Conservation (phyloP, 75 land plant species). For the Pseudotsuga menziesii region DNA sequence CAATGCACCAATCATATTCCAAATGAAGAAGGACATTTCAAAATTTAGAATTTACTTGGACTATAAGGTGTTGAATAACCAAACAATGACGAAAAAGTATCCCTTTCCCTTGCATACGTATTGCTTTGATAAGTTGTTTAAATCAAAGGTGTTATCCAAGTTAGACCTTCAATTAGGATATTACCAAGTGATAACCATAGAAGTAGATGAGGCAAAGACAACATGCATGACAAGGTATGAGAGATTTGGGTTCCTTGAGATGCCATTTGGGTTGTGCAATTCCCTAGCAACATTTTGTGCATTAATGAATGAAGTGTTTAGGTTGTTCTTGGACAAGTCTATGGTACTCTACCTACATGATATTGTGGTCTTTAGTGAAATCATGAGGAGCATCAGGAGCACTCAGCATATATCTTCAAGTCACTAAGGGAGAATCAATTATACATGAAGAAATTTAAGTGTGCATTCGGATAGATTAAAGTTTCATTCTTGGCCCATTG, state of each 20-base stretch:
- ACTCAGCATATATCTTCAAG: not conserved
- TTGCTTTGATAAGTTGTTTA: constrained; percentile 3
- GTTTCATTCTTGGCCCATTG: not conserved
- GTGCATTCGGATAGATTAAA: not conserved
- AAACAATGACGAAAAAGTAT: constrained; percentile 10
- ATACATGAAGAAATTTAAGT: not conserved
- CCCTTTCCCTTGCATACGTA: not conserved
- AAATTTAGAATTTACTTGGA: not conserved
- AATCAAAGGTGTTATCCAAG: constrained; percentile 13
- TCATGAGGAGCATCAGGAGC: not conserved
- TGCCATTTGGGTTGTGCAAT: constrained; percentile 12
- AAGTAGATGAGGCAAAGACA: constrained; percentile 20
- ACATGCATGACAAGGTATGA: constrained; percentile 10
- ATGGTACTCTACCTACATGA: constrained; percentile 2
- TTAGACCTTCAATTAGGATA: constrained; percentile 14
- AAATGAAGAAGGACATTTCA: no score
- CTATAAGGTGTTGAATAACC: constrained; percentile 5
- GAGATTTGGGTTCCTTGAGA: constrained; percentile 19
- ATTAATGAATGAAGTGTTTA: constrained; percentile 7
- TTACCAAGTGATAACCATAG: constrained; percentile 11
- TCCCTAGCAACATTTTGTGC: not conserved
- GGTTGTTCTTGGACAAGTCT: not conserved
- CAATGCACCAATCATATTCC: no score
- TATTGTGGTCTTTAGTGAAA: constrained; percentile 6
- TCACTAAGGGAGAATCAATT: not conserved